Evolutionary conservation across 208 protist species (phyloP).

Genomic region (Naegleria lovaniensis): DNA sequence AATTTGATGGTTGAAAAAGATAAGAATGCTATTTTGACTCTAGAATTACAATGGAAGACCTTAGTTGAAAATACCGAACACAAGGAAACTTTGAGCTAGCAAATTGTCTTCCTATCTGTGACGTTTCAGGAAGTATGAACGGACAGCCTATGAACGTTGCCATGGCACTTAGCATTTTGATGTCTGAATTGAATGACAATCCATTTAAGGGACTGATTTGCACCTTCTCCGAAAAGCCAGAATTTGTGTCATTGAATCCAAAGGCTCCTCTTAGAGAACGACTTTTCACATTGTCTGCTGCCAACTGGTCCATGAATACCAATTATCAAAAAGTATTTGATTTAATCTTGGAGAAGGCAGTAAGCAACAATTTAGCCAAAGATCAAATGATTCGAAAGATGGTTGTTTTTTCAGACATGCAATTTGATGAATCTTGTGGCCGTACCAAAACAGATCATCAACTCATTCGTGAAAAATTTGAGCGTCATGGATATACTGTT

Average conservation of each 20-base stretch:
- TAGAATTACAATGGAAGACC: constrained; percentile 42
- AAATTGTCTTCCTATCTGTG: constrained; percentile 31
- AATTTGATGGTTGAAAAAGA: background rate
- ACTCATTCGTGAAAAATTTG: background rate
- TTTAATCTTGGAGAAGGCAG: constrained; percentile 30
- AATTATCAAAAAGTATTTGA: constrained; percentile 34
- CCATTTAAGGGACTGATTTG: constrained; percentile 38
- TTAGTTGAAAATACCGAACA: constrained; percentile 6
- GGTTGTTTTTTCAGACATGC: constrained; percentile 48
- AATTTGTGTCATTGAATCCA: constrained; percentile 23
- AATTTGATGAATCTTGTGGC: constrained; percentile 33
- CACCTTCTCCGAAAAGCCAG: constrained; percentile 37
- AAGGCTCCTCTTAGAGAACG: background rate
- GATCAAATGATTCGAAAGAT: constrained; percentile 42
- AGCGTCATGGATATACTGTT: constrained; percentile 20
- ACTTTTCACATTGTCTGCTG: background rate
- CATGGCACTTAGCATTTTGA: constrained; percentile 42
- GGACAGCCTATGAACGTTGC: constrained; percentile 43
- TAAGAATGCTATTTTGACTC: background rate
- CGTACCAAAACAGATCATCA: constrained; percentile 8
- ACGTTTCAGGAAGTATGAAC: constrained; percentile 42
- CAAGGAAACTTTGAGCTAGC: background rate
- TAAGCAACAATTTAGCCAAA: constrained; percentile 23
- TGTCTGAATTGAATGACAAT: constrained; percentile 1
- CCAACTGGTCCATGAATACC: constrained; percentile 37